phyloP scores from a whole-genome alignment of 1,139 yeast species.

The Candida glucosophila region DNA sequence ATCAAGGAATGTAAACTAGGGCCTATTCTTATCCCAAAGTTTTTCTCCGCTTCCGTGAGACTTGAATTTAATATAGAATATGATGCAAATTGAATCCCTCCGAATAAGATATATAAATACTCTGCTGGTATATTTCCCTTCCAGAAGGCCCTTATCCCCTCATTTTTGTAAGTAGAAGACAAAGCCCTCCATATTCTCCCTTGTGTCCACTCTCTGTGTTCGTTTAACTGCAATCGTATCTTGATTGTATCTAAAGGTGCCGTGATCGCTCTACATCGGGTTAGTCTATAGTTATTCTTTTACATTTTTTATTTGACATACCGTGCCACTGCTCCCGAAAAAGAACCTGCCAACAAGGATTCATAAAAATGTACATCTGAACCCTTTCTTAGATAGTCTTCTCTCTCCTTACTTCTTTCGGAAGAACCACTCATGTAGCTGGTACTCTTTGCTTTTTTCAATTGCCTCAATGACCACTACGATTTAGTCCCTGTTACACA shows the following conservation, averaged over 20 bases:
- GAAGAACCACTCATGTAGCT: too few relatives aligned
- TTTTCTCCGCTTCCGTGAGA: constrained; percentile 22
- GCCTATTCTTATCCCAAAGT: constrained; percentile 9
- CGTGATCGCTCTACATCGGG: constrained; percentile 43
- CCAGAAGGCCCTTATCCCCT: constrained; percentile 59
- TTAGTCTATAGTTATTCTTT: too few relatives aligned
- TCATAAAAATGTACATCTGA: constrained; percentile 34
- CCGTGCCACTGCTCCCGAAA: constrained; percentile 62
- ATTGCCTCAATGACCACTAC: too few relatives aligned
- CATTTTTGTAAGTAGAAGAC: constrained; percentile 18
- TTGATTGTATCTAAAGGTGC: constrained; percentile 90
- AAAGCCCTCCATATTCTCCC: constrained; percentile 11
- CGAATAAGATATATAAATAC: constrained; percentile 72
- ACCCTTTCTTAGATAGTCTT: constrained; percentile 48
- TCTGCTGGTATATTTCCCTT: constrained; percentile 95
- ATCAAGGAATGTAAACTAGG: constrained; percentile 43
- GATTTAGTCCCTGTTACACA: too few relatives aligned
- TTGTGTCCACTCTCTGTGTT: constrained; percentile 6
- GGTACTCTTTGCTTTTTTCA: too few relatives aligned
- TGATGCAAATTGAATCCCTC: constrained; percentile 75
- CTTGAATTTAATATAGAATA: constrained; percentile 47
- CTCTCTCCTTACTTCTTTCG: constrained; percentile 8
- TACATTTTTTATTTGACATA: constrained; percentile 16
- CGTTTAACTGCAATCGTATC: constrained; percentile 65
- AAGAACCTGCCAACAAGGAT: constrained; percentile 58